phyloP scores from a whole-genome alignment of 2,329 filamentous ascomycete species.

The Colletotrichum plurivorum region DNA sequence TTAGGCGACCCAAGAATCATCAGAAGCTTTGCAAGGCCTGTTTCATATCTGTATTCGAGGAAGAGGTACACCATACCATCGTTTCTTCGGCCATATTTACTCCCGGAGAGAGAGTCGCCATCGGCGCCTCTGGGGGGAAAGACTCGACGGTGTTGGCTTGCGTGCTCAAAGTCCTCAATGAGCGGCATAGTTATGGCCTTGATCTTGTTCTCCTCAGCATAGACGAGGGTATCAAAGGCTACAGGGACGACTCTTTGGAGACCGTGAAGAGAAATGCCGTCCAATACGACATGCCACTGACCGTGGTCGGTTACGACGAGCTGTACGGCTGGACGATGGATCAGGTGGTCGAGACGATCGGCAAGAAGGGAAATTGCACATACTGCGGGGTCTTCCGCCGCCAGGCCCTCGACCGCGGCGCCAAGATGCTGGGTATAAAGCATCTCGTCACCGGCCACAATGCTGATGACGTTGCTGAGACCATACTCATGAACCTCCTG shows the following conservation, averaged over 20 bases:
- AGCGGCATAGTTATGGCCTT: constrained; percentile 87
- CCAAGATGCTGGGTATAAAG: constrained; percentile 86
- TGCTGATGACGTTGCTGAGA: constrained; percentile 97
- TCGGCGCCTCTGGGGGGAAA: constrained; percentile 96
- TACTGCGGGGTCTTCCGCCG: constrained; percentile 97
- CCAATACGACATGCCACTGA: constrained; percentile 92
- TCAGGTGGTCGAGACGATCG: constrained; percentile 94
- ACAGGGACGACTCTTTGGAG: constrained; percentile 94
- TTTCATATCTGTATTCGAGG: constrained; percentile 90
- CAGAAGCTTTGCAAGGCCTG: constrained; percentile 93
- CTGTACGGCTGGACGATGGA: constrained; percentile 99
- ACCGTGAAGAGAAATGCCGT: constrained; percentile 94
- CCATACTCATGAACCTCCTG: constrained; percentile 96
- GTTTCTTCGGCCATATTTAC: constrained; percentile 84
- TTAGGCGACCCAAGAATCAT: constrained; percentile 94
- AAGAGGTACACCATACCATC: constrained; percentile 95
- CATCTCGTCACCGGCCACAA: constrained; percentile 99
- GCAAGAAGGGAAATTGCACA: constrained; percentile 98
- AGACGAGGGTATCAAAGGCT: constrained; percentile 97
- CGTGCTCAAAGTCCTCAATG: constrained; percentile 94
- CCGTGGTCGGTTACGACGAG: constrained; percentile 93
- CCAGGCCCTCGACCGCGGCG: constrained; percentile 93
- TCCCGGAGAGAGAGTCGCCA: constrained; percentile 88
- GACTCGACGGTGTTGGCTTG: constrained; percentile 97
- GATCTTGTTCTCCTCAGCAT: constrained; percentile 91